Evolutionary conservation across 768 basidiomycete genomes (phyloP).

Genomic region (Hirschioporus abietinus): DNA sequence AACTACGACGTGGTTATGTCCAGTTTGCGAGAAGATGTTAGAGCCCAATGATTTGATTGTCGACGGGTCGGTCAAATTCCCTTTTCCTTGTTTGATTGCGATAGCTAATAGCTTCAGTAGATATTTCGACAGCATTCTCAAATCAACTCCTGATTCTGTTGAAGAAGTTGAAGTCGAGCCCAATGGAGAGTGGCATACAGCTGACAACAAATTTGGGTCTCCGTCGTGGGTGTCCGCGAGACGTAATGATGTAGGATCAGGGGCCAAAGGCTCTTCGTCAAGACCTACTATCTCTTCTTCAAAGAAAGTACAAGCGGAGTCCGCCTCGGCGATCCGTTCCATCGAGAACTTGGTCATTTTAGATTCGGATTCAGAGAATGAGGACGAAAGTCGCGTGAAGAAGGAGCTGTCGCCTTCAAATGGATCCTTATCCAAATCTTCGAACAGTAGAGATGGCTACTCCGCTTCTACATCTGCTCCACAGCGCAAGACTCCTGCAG

Average conservation of each 20-base stretch:
- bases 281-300: neutral
- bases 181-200: constrained; percentile 94
- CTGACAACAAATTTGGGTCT: constrained; percentile 81
- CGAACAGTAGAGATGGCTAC: constrained; percentile 34
- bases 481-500: constrained; percentile 37
- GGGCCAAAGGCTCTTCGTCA: constrained; percentile 1
- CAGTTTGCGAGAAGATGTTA: constrained; percentile 81
- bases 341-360: constrained; percentile 42
- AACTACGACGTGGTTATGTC: constrained; percentile 94
- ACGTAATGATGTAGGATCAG: constrained; percentile 12
- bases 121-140: constrained; percentile 84
- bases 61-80: constrained; percentile 71
- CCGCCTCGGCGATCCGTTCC: neutral
- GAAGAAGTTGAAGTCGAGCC: constrained; percentile 94
- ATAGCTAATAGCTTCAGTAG: constrained; percentile 33
- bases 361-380: constrained; percentile 69
- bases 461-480: constrained; percentile 27
- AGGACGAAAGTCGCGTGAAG: constrained; percentile 72
- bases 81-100: constrained; percentile 1
- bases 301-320: neutral
- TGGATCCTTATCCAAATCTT: constrained; percentile 19
- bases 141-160: constrained; percentile 65
- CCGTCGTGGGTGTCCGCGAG: constrained; percentile 60
- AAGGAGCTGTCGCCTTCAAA: constrained; percentile 68
- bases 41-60: constrained; percentile 79